These are phyloP conservation scores for Sporormia fimetaria DNA, from an alignment of 495 filamentous ascomycete genomes.

Conservation along the genomic window DNA sequence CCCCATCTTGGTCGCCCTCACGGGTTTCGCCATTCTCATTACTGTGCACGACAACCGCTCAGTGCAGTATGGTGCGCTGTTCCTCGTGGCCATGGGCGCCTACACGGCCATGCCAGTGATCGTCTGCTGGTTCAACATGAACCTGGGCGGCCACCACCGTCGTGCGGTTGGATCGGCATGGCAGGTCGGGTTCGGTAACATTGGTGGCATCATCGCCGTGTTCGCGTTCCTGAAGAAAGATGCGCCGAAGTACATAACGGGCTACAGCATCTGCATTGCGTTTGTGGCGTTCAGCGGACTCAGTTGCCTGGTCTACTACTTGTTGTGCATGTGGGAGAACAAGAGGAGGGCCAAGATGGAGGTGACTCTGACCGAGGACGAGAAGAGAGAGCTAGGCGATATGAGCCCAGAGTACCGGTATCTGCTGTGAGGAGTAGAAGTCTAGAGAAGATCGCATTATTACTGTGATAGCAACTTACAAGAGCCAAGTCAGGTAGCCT, in stretches of 20 bases:
- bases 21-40: conserved; percentile 34
- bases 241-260: conserved; percentile 56
- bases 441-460: background rate
- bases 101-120: conserved; percentile 66
- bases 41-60: conserved; percentile 31
- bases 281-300: conserved; percentile 59
- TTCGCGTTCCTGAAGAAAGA: conserved; percentile 68
- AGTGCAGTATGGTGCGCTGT: conserved; percentile 33
- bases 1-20: conserved; percentile 36
- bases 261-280: conserved; percentile 66
- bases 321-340: conserved; percentile 54
- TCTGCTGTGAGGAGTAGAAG: conserved; percentile 33
- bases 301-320: conserved; percentile 49
- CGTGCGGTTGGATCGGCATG: conserved; percentile 74
- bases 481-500: too few species aligned
- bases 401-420: conserved; percentile 54
- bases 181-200: conserved; percentile 91
- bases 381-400: conserved; percentile 65
- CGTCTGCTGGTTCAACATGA: conserved; percentile 93
- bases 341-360: conserved; percentile 46
- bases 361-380: conserved; percentile 53
- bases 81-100: conserved; percentile 34
- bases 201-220: conserved; percentile 83
- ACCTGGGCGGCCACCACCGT: conserved; percentile 76
- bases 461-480: background rate